Evolutionary conservation across 805 yeast species (phyloP).

Genomic region (Lipomyces yamadae): DNA sequence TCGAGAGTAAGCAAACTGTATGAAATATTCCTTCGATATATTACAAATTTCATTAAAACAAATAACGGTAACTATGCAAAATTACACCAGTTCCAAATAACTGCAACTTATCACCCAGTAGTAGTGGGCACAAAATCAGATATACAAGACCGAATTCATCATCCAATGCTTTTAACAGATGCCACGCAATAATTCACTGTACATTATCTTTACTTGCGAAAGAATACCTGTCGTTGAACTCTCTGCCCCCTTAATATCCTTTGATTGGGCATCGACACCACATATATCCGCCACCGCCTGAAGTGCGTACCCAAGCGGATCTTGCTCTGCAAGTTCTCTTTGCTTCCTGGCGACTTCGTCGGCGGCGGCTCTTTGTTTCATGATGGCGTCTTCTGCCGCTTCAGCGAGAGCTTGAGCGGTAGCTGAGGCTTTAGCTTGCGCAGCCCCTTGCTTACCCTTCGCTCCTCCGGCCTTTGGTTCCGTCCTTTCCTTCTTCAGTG

Average conservation of each 20-base stretch:
- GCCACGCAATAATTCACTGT: neutral
- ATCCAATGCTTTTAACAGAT: neutral
- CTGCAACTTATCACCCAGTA: no score
- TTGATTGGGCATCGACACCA: slow-evolving; percentile 22
- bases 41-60: no score
- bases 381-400: slow-evolving; percentile 13
- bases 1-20: no score
- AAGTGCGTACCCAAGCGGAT: slow-evolving; percentile 33
- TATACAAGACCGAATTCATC: neutral
- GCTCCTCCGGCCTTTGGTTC: slow-evolving; percentile 4
- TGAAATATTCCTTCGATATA: no score
- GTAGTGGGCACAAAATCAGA: no score
- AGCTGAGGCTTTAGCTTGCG: slow-evolving; percentile 12
- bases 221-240: neutral
- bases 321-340: slow-evolving; percentile 30
- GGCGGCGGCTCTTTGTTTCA: slow-evolving; percentile 18
- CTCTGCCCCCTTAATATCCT: slow-evolving; percentile 12
- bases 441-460: slow-evolving; percentile 7
- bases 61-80: no score
- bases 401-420: neutral
- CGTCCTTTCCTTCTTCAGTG: slow-evolving; percentile 27
- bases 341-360: slow-evolving; percentile 28
- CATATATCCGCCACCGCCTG: slow-evolving; percentile 30
- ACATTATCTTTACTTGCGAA: neutral
- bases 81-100: no score